Base-by-base conservation (phyloP, 1,284 basidiomycete species). In the Naganishia sp. region DNA sequence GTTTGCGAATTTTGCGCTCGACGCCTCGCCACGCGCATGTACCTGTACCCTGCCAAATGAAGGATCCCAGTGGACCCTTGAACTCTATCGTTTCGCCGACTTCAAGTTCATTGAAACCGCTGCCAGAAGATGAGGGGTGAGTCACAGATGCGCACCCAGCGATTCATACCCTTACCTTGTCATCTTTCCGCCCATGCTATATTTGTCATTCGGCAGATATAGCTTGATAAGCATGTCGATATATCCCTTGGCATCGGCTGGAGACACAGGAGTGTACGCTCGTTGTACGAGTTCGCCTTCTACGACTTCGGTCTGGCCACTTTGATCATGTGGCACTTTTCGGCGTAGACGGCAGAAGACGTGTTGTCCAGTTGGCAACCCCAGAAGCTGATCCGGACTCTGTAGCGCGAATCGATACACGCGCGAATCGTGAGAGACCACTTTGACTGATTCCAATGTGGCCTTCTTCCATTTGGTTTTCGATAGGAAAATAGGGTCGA, bases 341-440 rank as follows among this genome's bases (percentile, higher is more conserved):
- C 81, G 72, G 55, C 74, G 73, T 28, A 86, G 69, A 2, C 86
- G 81, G 3, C 84, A 79, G 68, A 84, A 87, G 56, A 88, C 83
- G 69, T 88, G 87, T 68, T 88, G 86, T 0, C 87, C 87, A 7
- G 82, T 81, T 0, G 86, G 85, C 16, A 88, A 75, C n/a, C 87
- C 87, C 1, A 88, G 79, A 23, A 74, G 73, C 68, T 84, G 84
- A 2, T 82, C 78, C 1, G 74, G 69, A 33, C 75, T 69, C 4
- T 81, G 80, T 1, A 88, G 77, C 6, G 80, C 80, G 71, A 88
- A 87, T 23, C 84, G 81, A 75, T 83, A 87, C 48, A 85, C 74
- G 54, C 81, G 79, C 0, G 84, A 81, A 72, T 88, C 83, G 66
- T 83, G 83, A 18, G 83, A 84, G 55, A 86, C 75, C 42, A 75